Percentiles rank a stretch among this genome's conserved stretches.
These are phyloP conservation scores for Volutella citrinella DNA, from an alignment of 2,329 filamentous ascomycete genomes.

Conservation along the genomic window DNA sequence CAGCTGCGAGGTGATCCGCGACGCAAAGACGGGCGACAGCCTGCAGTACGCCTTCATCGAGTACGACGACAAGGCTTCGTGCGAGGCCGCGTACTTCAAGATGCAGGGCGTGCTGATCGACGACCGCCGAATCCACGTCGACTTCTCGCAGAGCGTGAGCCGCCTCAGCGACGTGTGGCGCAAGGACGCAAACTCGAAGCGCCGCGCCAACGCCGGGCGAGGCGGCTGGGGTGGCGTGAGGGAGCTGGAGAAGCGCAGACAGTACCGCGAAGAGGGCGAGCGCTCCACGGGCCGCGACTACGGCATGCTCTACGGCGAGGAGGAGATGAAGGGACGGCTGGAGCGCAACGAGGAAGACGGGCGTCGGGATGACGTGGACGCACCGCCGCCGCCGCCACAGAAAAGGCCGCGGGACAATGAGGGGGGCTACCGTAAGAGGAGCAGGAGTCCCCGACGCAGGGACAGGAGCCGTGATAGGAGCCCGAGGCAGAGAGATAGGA, in stretches of 20 bases:
- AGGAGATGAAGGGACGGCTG: constrained; percentile 58
- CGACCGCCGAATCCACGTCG: constrained; percentile 94
- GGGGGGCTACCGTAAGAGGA: constrained; percentile 14
- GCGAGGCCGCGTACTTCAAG: constrained; percentile 95
- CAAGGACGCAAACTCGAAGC: constrained; percentile 78
- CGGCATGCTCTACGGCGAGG: constrained; percentile 77
- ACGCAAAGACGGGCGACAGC: constrained; percentile 90
- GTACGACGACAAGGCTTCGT: constrained; percentile 87
- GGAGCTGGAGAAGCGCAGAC: constrained; percentile 82
- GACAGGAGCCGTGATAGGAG: constrained; percentile 26
- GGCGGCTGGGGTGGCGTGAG: constrained; percentile 91
- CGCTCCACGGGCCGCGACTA: constrained; percentile 52
- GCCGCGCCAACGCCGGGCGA: constrained; percentile 51
- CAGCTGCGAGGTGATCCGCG: constrained; percentile 93
- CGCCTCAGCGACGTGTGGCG: constrained; percentile 90
- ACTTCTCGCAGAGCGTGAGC: constrained; percentile 93
- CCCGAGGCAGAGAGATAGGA: constrained; percentile 8
- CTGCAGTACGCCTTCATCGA: constrained; percentile 98
- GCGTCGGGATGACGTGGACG: constrained; percentile 16
- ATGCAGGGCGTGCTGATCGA: constrained; percentile 98
- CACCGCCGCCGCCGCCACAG: constrained; percentile 5
- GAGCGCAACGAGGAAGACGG: constrained; percentile 35
- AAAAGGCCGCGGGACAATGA: no score
- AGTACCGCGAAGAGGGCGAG: constrained; percentile 72
- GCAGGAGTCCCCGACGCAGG: constrained; percentile 16